Percentiles rank a stretch among this genome's conserved stretches.
Conservation (phyloP, 768 basidiomycete genomes). For the Lentinula aciculospora region DNA sequence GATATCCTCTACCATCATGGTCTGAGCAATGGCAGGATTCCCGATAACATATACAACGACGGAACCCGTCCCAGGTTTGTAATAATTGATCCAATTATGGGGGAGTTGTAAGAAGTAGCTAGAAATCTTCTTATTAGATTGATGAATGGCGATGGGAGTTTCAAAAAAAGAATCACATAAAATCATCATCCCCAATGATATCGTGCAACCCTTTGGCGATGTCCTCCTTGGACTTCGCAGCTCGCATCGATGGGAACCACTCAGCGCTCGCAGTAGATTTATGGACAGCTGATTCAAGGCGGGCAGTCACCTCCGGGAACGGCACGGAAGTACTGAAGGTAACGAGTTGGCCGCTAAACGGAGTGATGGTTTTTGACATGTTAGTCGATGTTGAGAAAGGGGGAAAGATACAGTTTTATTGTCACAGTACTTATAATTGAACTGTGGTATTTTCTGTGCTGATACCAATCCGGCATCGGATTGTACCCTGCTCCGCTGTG, state of each 20-base stretch:
- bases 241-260: slow-evolving; percentile 16
- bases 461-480: no score
- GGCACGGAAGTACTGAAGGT: slow-evolving; percentile 35
- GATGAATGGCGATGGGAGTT: neutral
- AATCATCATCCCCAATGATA: slow-evolving; percentile 29
- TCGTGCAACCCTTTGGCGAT: slow-evolving; percentile 26
- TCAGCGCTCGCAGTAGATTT: slow-evolving; percentile 26
- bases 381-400: slow-evolving; percentile 8
- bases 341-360: slow-evolving; percentile 34
- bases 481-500: no score
- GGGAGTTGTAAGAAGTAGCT: slow-evolving; percentile 38
- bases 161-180: slow-evolving; percentile 33
- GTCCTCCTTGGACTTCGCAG: slow-evolving; percentile 27
- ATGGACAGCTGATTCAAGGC: slow-evolving; percentile 37
- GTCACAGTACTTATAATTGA: no score
- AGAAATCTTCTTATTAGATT: neutral
- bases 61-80: slow-evolving; percentile 21
- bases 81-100: slow-evolving; percentile 32
- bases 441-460: neutral
- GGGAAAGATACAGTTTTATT: neutral
- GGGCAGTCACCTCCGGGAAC: slow-evolving; percentile 33
- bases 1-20: slow-evolving; percentile 35
- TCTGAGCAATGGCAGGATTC: slow-evolving; percentile 45
- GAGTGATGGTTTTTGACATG: slow-evolving; percentile 24
- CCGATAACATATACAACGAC: slow-evolving; percentile 41